Percentiles rank a stretch among this genome's conserved stretches.
Conservation (phyloP, 2,329 filamentous ascomycete species). For the Didymellaceae sp. region DNA sequence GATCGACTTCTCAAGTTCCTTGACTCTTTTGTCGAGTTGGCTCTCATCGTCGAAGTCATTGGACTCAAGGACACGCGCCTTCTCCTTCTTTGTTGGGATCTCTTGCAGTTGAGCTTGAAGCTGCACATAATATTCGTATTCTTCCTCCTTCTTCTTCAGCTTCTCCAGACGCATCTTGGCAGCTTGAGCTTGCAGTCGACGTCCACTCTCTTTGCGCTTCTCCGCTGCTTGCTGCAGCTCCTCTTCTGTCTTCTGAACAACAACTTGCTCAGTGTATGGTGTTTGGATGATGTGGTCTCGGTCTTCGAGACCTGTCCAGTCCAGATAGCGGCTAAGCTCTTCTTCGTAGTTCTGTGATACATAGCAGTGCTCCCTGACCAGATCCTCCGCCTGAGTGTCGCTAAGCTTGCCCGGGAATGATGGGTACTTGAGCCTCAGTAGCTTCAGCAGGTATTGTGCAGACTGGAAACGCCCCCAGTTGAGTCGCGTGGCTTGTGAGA, state of each 20-base stretch:
- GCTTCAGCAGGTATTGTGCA: constrained; percentile 88
- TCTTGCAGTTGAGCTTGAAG: constrained; percentile 72
- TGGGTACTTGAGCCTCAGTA: constrained; percentile 90
- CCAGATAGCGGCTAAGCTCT: constrained; percentile 78
- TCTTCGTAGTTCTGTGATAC: constrained; percentile 82
- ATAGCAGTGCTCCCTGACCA: constrained; percentile 89
- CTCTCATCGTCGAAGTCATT: constrained; percentile 92
- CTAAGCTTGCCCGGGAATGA: constrained; percentile 86
- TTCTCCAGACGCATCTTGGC: constrained; percentile 97
- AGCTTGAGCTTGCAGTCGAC: constrained; percentile 91
- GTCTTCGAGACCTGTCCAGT: constrained; percentile 92
- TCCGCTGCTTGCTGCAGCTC: constrained; percentile 90
- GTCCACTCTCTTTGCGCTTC: constrained; percentile 91
- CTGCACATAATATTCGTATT: constrained; percentile 91
- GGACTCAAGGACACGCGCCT: constrained; percentile 77
- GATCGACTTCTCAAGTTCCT: constrained; percentile 89
- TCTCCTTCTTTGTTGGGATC: constrained; percentile 88
- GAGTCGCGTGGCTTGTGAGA: constrained; percentile 83
- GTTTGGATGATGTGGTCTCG: constrained; percentile 89
- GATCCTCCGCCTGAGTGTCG: constrained; percentile 82
- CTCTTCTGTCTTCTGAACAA: constrained; percentile 91
- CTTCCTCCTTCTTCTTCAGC: constrained; percentile 92
- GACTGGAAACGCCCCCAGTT: constrained; percentile 95
- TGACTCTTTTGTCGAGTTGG: constrained; percentile 81
- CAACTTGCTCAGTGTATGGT: constrained; percentile 88